Evolutionary conservation across 164 flowering plant genomes (phyloP), one percentile per base, ranked within the genome.

Genomic region (Sextonia rubra): DNA sequence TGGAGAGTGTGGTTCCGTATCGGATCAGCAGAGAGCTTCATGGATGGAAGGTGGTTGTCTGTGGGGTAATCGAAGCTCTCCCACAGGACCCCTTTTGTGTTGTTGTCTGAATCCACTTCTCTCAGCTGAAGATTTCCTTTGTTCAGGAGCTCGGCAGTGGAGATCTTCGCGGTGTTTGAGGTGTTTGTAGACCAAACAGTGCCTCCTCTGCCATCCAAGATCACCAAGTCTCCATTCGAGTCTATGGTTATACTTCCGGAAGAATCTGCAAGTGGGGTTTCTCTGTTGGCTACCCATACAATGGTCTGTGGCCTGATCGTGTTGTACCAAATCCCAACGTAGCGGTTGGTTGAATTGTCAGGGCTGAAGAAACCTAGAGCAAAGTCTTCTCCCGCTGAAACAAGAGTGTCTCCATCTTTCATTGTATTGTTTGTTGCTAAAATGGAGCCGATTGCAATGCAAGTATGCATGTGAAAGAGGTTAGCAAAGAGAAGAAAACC

Each of bases 51-150:
- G 44, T 73, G 8, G 0, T 83, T 84, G 44, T 82, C 80, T 0
- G 73, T 49, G 14, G 23, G 74, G 4, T 69, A 14, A 55, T 77
- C 79, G 25, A 70, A 66, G 52, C 60, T 68, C 70, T 68, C 15
- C 70, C 70, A 68, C 9, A 66, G 8, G 11, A 22, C 1, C 0
- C 52, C 37, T 20, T 0, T 3, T 22, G 7, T 60, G 20, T 17
- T 74, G 7, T 2, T 64, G 29, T 14, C 67, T 18, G n/a, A 12
- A 4, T 5, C 47, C 2, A 5, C 67, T 12, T 80, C 85, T 30
- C 64, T 63, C 2, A 87, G 2, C 0, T 87, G 82, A 2, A 89
- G 68, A 66, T 87, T 89, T 0, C 93, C 91, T 0, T 79, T 20
- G 60, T 83, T 86, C 23, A 82, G 55, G 1, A 89, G 75, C 78